Conservation (phyloP, 768 basidiomycete species). For the Postia placenta region DNA sequence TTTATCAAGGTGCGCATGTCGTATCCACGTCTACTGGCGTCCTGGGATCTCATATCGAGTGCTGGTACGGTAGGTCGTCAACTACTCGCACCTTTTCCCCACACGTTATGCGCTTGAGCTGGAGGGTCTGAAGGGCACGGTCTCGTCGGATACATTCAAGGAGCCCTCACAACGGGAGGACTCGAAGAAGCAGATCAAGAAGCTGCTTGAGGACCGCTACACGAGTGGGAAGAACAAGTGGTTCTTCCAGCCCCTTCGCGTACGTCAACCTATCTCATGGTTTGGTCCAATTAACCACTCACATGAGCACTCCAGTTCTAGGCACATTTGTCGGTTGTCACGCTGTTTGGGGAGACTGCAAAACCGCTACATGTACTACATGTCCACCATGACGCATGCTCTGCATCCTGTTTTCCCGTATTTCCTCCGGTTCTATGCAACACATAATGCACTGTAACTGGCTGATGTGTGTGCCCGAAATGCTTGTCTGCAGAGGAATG, state of each 20-base stretch:
- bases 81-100: slow-evolving; percentile 99
- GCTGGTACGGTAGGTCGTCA: slow-evolving; percentile 58
- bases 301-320: not conserved
- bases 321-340: slow-evolving; percentile 1
- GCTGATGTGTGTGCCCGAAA: too few species aligned
- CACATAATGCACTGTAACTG: too few species aligned
- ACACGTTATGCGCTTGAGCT: slow-evolving; percentile 98
- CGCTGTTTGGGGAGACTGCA: slow-evolving; percentile 6
- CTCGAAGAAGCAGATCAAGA: slow-evolving; percentile 95
- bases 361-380: slow-evolving; percentile 16
- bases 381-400: slow-evolving; percentile 23
- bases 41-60: not conserved
- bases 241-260: slow-evolving; percentile 89
- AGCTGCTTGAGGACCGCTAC: slow-evolving; percentile 94
- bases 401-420: not conserved
- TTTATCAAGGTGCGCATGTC: slow-evolving; percentile 85
- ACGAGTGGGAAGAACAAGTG: slow-evolving; percentile 92
- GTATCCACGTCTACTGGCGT: not conserved
- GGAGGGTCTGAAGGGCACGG: slow-evolving; percentile 86
- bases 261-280: too few species aligned
- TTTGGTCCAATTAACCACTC: not conserved
- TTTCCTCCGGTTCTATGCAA: too few species aligned
- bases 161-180: slow-evolving; percentile 94
- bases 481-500: too few species aligned
- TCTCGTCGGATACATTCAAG: slow-evolving; percentile 89